Evolutionary conservation across 495 filamentous ascomycete genomes (phyloP).

Genomic region (Penicillium samsonianum): DNA sequence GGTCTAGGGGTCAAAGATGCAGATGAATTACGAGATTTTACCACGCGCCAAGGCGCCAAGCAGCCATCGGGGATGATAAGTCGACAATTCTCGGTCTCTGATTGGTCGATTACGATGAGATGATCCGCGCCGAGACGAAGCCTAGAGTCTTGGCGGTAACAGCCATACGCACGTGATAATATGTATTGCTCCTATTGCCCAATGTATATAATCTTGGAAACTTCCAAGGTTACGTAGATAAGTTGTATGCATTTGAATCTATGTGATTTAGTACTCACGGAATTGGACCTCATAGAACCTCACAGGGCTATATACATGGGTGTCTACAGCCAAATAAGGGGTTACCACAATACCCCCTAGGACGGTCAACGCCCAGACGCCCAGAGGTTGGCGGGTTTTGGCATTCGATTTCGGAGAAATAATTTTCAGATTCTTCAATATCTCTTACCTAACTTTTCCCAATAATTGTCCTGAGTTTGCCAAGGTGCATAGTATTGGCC

Average conservation of each 20-base stretch:
- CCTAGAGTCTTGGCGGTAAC: constrained; percentile 25
- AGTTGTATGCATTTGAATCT: not conserved
- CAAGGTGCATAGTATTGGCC: not conserved
- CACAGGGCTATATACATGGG: not conserved
- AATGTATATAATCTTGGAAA: not conserved
- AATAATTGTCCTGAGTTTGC: constrained; percentile 9
- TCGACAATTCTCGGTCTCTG: not conserved
- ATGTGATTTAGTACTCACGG: not conserved
- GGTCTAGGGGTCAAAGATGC: constrained; percentile 11
- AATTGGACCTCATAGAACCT: not conserved
- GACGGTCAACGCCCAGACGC: constrained; percentile 33
- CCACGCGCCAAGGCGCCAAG: constrained; percentile 44
- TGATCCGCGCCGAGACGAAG: constrained; percentile 35
- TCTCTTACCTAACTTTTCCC: constrained; percentile 25
- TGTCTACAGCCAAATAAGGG: not conserved
- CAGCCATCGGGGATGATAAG: constrained; percentile 24
- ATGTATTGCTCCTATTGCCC: not conserved
- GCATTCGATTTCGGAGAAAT: constrained; percentile 23
- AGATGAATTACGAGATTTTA: constrained; percentile 25
- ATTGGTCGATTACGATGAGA: constrained; percentile 20
- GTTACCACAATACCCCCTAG: constrained; percentile 13
- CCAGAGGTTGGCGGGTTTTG: constrained; percentile 34
- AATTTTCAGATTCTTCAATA: constrained; percentile 18
- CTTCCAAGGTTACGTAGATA: not conserved
- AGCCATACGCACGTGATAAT: constrained; percentile 17